Percentiles rank a stretch among this genome's conserved stretches.
These are phyloP conservation scores for Boechera stricta DNA, from an alignment of 345 rosid species.

Conservation along the genomic window DNA sequence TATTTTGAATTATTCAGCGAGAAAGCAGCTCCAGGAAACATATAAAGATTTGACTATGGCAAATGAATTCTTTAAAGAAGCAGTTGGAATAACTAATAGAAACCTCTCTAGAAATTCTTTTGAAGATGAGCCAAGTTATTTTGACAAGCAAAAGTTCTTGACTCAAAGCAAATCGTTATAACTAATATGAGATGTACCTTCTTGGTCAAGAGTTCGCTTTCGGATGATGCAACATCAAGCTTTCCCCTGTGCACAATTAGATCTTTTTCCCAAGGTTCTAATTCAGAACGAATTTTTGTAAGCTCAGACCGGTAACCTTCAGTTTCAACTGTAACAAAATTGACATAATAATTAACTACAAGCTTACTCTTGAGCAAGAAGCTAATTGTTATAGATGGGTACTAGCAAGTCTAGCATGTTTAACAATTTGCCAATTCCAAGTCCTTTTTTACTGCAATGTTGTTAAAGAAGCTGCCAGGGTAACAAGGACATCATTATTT, in stretches of 20 bases:
- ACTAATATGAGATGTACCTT: conserved; percentile 60
- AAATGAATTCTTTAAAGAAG: conserved; percentile 13
- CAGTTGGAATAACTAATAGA: conserved; percentile 23
- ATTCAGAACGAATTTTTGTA: conserved; percentile 72
- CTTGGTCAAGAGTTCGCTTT: conserved; percentile 73
- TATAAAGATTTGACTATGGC: conserved; percentile 12
- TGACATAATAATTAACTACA: conserved; percentile 34
- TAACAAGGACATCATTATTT: conserved; percentile 18
- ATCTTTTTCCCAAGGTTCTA: conserved; percentile 95
- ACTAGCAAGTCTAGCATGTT: conserved; percentile 23
- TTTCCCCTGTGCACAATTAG: conserved; percentile 88
- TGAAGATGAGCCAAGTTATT: conserved; percentile 24
- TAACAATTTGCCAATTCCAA: conserved; percentile 32
- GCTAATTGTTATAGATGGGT: background rate
- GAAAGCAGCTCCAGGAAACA: conserved; percentile 9
- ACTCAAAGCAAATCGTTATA: conserved; percentile 9
- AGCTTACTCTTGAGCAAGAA: conserved; percentile 7
- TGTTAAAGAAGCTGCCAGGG: conserved; percentile 9
- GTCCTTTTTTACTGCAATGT: conserved; percentile 15
- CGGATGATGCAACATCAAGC: conserved; percentile 86
- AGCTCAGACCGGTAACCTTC: conserved; percentile 85
- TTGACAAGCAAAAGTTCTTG: conserved; percentile 19
- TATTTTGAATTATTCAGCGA: conserved; percentile 5
- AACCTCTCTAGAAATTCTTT: background rate
- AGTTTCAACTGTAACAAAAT: conserved; percentile 70